Evolutionary conservation across 2,329 filamentous ascomycete genomes (phyloP), one percentile per base, ranked within the genome.

Genomic region (Fusarium irregulare): DNA sequence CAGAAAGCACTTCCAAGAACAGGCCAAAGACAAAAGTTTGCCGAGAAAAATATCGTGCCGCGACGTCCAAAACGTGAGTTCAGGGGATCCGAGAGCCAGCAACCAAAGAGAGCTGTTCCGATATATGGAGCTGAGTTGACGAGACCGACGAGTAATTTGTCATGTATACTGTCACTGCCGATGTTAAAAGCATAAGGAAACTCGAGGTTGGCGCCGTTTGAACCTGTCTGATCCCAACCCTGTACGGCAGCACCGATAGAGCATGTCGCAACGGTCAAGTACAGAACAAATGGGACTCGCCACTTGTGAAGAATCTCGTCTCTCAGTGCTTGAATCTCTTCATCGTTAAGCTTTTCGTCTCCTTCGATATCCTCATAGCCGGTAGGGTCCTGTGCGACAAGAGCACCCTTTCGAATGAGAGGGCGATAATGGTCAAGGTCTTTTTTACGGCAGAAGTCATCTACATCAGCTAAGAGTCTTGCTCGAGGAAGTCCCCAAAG

Each of bases 1-100:
- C 89, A 88, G 69, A 93, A 91, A 0, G 87, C 91, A 56, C 87
- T 89, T n/a, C 89, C 91, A 66, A 94, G 88, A 3, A 91, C 88
- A 3, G 91, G 84, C 76, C 91, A 85, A 30, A 93, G 81, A 75
- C 90, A 92, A 76, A 94, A 90, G 66, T 92, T 87, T 47, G 91
- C 92, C 8, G 92, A 89, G 60, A 93, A 81, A 79, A 93, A 94
- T 67, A 95, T 94, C 20, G 79, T 78, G 28, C 83, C 83, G 9
- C 84, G 80, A 13, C 84, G 83, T 11, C 84, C 84, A 30, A 83
- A 73, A 48, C 74, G 76, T 56, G 80, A 69, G 67, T 83, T 86
- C 56, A 91, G 84, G 16, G 89, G 89, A 66, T 92, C 90, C 1
- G 89, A 90, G 16, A 91, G 78, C 90, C 89, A 92, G 76, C 88